A percentile compares a stretch with the other conserved stretches of the same genome.
phyloP scores from a whole-genome alignment of 2,329 filamentous ascomycete genomes.

The Colletotrichum sp. region DNA sequence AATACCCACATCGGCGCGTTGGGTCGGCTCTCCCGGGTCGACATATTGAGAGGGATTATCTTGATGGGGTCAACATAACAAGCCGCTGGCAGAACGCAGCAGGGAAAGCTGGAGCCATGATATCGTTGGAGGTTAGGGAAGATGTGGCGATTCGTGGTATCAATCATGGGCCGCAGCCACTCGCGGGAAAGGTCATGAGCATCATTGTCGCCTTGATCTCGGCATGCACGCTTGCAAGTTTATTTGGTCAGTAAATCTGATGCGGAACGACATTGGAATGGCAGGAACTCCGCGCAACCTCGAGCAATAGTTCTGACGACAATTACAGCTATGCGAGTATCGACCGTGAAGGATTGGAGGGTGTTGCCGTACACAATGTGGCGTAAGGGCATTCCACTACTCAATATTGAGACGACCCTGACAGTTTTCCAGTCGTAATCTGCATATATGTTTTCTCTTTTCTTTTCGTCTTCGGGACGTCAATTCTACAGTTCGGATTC shows the following conservation, averaged over 20 bases:
- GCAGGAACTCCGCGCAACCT: neutral
- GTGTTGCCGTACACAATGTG: slow-evolving; percentile 12
- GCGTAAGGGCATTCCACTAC: neutral
- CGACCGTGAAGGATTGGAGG: slow-evolving; percentile 9
- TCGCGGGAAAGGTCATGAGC: slow-evolving; percentile 9
- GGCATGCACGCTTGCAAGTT: neutral
- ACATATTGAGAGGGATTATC: neutral
- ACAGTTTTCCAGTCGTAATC: neutral
- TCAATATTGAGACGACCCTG: neutral
- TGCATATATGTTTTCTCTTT: slow-evolving; percentile 12
- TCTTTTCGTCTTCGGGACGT: slow-evolving; percentile 12
- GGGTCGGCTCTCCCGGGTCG: neutral
- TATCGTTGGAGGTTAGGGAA: neutral
- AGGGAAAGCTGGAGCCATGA: neutral
- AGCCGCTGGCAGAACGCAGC: neutral
- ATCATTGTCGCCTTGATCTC: slow-evolving; percentile 13
- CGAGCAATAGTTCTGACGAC: neutral
- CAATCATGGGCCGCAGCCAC: slow-evolving; percentile 3
- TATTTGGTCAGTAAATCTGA: slow-evolving; percentile 1
- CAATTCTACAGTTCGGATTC: slow-evolving; percentile 10
- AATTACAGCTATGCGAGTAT: neutral
- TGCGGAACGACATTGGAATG: neutral
- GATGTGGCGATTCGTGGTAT: neutral
- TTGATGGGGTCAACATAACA: slow-evolving; percentile 5
- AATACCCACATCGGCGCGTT: neutral